phyloP scores from a whole-genome alignment of 306 rosid species.

The Abrus pulchellus region DNA sequence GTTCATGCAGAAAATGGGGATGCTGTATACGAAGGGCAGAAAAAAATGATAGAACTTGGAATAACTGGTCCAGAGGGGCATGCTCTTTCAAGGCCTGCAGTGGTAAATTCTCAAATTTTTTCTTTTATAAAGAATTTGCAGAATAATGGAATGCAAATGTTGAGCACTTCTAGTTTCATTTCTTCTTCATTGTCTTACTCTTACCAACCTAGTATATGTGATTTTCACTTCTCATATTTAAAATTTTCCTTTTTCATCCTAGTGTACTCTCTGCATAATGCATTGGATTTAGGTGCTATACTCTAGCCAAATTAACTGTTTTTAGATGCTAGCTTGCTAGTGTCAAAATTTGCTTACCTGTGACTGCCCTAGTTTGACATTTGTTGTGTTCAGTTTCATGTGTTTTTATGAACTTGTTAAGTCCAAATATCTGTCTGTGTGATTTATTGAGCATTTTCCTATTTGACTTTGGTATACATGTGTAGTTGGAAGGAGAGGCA shows the following conservation, averaged over 20 bases:
- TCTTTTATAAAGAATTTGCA: slow-evolving; percentile 7
- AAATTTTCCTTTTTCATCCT: slow-evolving; percentile 23
- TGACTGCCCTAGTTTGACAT: slow-evolving; percentile 18
- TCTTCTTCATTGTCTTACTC: neutral
- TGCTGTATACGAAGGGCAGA: slow-evolving; percentile 89
- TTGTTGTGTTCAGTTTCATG: slow-evolving; percentile 3
- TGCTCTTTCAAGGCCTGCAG: slow-evolving; percentile 91
- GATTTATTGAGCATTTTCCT: slow-evolving; percentile 32
- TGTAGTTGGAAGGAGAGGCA: slow-evolving; percentile 96
- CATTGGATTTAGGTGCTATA: slow-evolving; percentile 9
- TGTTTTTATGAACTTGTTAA: slow-evolving; percentile 27
- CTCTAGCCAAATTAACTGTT: slow-evolving; percentile 3
- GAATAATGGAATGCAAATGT: slow-evolving; percentile 22
- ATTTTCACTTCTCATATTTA: neutral
- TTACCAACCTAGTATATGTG: neutral
- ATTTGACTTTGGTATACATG: slow-evolving; percentile 46
- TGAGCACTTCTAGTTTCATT: slow-evolving; percentile 4
- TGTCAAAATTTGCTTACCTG: slow-evolving; percentile 1
- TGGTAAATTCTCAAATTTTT: slow-evolving; percentile 57
- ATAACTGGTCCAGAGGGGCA: slow-evolving; percentile 98
- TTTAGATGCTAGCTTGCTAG: slow-evolving; percentile 31
- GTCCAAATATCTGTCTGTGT: slow-evolving; percentile 16
- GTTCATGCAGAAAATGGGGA: slow-evolving; percentile 99
- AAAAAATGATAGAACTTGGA: slow-evolving; percentile 91
- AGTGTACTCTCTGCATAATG: neutral